Evolutionary conservation across 2,329 filamentous ascomycete species (phyloP).

Genomic region (Phaeosphaeriaceae sp.): DNA sequence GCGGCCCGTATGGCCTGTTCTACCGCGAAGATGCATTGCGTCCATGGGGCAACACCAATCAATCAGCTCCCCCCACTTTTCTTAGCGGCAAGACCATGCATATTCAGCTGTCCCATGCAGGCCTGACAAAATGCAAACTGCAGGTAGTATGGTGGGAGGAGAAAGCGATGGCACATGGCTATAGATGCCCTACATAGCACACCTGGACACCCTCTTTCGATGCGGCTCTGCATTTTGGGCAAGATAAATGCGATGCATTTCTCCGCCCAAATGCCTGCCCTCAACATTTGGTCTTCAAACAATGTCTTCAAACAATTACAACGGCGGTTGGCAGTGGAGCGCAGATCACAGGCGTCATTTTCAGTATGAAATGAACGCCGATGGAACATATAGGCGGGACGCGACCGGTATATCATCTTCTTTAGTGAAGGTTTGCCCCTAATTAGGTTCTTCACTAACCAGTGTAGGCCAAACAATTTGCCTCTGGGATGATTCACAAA

Average conservation of each 20-base stretch:
- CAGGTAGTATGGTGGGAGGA: neutral
- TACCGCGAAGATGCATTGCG: constrained; percentile 2
- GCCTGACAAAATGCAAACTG: neutral
- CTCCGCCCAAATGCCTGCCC: neutral
- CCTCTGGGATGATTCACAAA: neutral
- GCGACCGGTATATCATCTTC: neutral
- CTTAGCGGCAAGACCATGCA: neutral
- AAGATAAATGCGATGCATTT: neutral
- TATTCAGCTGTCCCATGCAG: neutral
- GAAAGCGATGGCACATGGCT: constrained; percentile 1
- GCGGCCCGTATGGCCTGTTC: neutral
- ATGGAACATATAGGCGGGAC: neutral
- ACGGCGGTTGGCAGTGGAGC: neutral
- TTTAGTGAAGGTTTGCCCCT: neutral
- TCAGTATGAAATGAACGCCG: neutral
- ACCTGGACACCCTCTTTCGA: neutral
- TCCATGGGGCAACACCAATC: neutral
- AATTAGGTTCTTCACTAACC: neutral
- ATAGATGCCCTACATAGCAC: neutral
- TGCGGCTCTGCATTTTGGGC: neutral
- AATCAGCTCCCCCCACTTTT: neutral
- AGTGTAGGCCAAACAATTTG: neutral
- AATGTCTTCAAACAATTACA: neutral
- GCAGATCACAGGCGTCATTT: neutral
- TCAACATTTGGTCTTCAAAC: neutral